Base-by-base conservation (phyloP, 1,284 basidiomycete species). In the Chalciporus piperatoides region DNA sequence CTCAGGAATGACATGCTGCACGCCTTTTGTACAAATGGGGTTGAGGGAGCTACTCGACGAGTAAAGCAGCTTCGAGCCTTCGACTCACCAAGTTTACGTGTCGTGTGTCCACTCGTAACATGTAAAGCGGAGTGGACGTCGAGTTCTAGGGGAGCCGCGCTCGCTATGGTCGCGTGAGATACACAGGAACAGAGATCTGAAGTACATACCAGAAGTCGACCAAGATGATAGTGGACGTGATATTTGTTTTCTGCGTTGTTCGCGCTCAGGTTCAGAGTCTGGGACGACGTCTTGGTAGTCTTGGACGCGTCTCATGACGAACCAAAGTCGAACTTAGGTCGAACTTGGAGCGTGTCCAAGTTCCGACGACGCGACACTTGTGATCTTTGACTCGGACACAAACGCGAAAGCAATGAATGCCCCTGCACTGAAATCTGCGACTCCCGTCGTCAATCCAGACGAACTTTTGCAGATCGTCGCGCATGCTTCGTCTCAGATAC, bases 401-500 rank as follows among this genome's bases (percentile, higher is more conserved):
- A n/a, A n/a, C 19, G 19, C 19, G 41, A 69, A 59, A 53, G 56
- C n/a, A n/a, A 57, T 56, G 46, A 57, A 53, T 54, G 52, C 56
- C 53, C 43, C 50, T 17, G 51, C 57, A 50, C n/a, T n/a, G n/a
- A 53, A 60, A 33, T 55, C 64, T 41, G 56, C 59, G 24, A 65
- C 66, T 40, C 70, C 70, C 35, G 58, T 71, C 48, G 71, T 74
- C 59, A 63, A 69, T 35, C 75, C 78, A 36, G 71, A 79, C 55
- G 84, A 89, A 59, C 71, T 91, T 23, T 82, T 80, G 63, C 71
- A 81, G 55, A 79, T 82, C 39, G 70, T 90, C 44, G 71, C 72
- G 19, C 79, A 75, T 37, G 82, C 86, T n/a, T 77, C 81, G 7
- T 88, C 87, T 4, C 85, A 89, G 69, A 77, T 86, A 62, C 79